A percentile compares a stretch with the other conserved stretches of the same genome.
Evolutionary conservation across 2,329 filamentous ascomycete species (phyloP).

Genomic region (Hypoxylon sp.): DNA sequence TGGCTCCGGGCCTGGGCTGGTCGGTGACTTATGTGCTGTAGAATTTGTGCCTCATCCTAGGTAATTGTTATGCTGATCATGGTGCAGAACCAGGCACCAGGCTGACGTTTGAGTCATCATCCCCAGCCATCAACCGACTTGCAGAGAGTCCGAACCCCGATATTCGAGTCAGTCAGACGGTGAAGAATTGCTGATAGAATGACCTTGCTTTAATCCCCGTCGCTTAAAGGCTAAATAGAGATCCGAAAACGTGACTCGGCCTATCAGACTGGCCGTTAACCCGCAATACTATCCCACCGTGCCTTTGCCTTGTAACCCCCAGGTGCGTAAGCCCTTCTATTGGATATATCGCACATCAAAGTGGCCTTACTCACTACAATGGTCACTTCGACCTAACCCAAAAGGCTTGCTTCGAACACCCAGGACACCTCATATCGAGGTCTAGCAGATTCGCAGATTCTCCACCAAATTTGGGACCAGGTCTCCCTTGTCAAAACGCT

Average conservation of each 20-base stretch:
- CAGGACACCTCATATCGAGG: constrained; percentile 18
- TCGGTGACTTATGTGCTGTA: constrained; percentile 20
- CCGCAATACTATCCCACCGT: constrained; percentile 17
- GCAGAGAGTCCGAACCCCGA: constrained; percentile 23
- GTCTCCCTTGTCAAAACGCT: constrained; percentile 21
- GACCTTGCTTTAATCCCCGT: constrained; percentile 18
- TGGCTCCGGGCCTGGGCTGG: constrained; percentile 32
- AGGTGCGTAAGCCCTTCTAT: constrained; percentile 9
- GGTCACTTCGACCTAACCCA: constrained; percentile 14
- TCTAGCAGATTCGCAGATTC: constrained; percentile 9
- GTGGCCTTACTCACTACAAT: constrained; percentile 30
- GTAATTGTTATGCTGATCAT: constrained; percentile 38
- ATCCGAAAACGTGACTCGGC: constrained; percentile 39
- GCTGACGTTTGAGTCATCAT: constrained; percentile 37
- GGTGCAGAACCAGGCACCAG: constrained; percentile 38
- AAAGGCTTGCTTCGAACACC: constrained; percentile 26
- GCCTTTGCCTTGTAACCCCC: constrained; percentile 18
- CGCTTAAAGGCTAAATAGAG: constrained; percentile 34
- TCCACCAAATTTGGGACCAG: constrained; percentile 12
- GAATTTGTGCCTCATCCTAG: constrained; percentile 18
- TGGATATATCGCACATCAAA: constrained; percentile 24
- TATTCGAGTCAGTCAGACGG: constrained; percentile 27
- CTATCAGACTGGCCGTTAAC: constrained; percentile 34
- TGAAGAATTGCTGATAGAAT: constrained; percentile 20
- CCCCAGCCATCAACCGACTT: background rate